These are phyloP conservation scores for Fusarium brevicatenulatum DNA, from an alignment of 2,329 filamentous ascomycete species.

Conservation along the genomic window DNA sequence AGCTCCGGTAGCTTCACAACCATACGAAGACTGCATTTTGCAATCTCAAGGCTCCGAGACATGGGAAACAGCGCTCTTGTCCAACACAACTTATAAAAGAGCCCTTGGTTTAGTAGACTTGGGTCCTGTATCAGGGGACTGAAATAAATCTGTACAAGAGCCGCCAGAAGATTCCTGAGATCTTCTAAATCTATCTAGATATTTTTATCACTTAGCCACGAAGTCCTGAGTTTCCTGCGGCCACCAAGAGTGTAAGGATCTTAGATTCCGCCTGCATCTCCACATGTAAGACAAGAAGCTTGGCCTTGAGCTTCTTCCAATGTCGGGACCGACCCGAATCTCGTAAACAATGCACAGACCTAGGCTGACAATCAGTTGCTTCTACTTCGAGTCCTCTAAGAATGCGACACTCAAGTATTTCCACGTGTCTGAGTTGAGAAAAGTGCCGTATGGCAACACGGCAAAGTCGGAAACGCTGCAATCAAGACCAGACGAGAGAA, in stretches of 20 bases:
- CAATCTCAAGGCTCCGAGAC: slow-evolving; percentile 1
- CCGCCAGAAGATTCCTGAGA: background rate
- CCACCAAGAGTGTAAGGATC: background rate
- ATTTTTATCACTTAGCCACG: background rate
- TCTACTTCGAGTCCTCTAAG: slow-evolving; percentile 3
- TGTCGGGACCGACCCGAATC: background rate
- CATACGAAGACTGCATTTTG: slow-evolving; percentile 12
- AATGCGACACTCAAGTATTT: background rate
- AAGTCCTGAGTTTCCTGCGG: background rate
- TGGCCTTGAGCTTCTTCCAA: slow-evolving; percentile 20
- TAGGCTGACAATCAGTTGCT: background rate
- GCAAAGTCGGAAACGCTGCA: background rate
- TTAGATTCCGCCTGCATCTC: slow-evolving; percentile 9
- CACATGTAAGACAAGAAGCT: slow-evolving; percentile 26
- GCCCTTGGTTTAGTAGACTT: background rate
- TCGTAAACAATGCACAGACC: background rate
- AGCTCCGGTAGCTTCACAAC: slow-evolving; percentile 1
- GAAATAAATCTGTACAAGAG: background rate
- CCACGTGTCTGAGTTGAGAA: slow-evolving; percentile 17
- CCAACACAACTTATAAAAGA: background rate
- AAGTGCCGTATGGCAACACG: background rate
- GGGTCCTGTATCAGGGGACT: background rate
- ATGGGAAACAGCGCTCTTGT: background rate
- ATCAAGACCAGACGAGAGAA: slow-evolving; percentile 19
- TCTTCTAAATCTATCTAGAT: background rate